Conservation (phyloP, 306 rosid species). For the Prunus mongolica region DNA sequence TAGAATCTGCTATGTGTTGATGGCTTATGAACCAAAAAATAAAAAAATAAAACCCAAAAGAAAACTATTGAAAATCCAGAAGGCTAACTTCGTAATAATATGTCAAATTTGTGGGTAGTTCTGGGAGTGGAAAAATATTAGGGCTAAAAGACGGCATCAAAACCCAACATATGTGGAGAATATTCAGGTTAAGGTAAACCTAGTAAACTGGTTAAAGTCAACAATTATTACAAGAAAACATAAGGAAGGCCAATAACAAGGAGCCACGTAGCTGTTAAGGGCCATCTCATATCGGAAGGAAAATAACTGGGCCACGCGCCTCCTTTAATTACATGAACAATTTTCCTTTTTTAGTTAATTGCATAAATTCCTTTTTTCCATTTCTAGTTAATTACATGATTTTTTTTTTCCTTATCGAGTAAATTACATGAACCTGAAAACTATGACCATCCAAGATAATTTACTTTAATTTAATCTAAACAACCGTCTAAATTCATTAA, state of each 20-base stretch:
- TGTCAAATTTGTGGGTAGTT: neutral
- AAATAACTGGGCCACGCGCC: neutral
- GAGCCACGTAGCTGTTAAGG: conserved; percentile 1
- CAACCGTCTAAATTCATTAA: too few relatives aligned
- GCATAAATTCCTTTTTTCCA: neutral
- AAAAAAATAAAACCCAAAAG: too few relatives aligned
- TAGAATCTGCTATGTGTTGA: too few relatives aligned
- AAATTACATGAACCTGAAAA: neutral
- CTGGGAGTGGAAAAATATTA: neutral
- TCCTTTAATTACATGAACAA: neutral
- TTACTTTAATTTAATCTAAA: too few relatives aligned
- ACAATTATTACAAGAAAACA: neutral
- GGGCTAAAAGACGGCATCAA: neutral
- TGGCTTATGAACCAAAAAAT: too few relatives aligned
- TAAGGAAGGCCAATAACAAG: neutral
- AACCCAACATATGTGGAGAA: neutral
- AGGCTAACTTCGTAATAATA: neutral
- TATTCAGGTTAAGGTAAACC: neutral
- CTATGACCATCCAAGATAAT: too few relatives aligned
- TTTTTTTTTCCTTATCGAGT: neutral
- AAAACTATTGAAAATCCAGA: neutral
- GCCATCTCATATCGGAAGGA: neutral
- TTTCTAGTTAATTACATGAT: neutral
- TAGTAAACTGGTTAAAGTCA: neutral
- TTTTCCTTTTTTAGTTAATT: neutral